Evolutionary conservation across 116 monocot genomes (phyloP).

Genomic region (Iris pallida): DNA sequence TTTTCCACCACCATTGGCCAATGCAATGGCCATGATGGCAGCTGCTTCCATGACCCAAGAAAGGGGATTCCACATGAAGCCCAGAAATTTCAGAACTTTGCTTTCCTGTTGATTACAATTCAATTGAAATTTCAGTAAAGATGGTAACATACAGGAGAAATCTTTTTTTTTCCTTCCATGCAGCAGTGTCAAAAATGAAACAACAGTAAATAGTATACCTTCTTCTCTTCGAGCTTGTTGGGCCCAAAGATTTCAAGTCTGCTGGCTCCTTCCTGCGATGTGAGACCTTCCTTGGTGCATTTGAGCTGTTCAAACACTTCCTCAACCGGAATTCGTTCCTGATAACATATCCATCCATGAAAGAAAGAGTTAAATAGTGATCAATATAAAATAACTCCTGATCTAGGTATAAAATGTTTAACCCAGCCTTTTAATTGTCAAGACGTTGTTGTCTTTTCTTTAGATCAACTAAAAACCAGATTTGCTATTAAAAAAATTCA

Average conservation of each 20-base stretch:
- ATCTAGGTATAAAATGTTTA: no score
- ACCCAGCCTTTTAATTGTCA: no score
- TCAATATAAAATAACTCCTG: no score
- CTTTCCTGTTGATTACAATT: constrained; percentile 46
- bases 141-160: no score
- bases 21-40: constrained; percentile 66
- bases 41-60: constrained; percentile 84
- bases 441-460: no score
- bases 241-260: constrained; percentile 46
- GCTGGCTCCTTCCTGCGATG: constrained; percentile 32
- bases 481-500: no score
- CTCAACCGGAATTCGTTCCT: constrained; percentile 49
- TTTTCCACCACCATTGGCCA: constrained; percentile 48
- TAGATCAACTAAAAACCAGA: no score
- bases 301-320: constrained; percentile 54
- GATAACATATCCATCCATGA: neutral
- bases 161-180: neutral
- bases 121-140: neutral
- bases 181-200: no score
- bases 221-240: constrained; percentile 69
- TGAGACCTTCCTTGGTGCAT: constrained; percentile 48
- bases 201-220: constrained; percentile 19
- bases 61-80: constrained; percentile 86
- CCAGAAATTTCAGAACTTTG: constrained; percentile 69
- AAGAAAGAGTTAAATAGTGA: no score